These are phyloP conservation scores for Vitis cinerea DNA, from an alignment of 164 flowering plant species.

Conservation along the genomic window DNA sequence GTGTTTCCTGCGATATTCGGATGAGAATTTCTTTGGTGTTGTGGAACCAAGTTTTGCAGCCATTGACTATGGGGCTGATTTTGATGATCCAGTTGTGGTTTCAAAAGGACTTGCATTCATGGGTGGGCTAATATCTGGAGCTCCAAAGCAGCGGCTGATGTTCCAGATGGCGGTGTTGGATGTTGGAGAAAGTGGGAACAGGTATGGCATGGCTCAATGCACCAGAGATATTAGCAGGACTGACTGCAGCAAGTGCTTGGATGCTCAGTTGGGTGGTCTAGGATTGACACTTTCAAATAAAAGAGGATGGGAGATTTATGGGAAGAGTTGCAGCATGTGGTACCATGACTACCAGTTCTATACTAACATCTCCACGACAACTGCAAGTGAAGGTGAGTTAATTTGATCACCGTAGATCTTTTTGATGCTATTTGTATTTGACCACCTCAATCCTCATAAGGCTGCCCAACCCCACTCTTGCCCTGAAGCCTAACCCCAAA, in stretches of 20 bases:
- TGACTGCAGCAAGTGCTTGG: slow-evolving; percentile 22
- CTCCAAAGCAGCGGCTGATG: slow-evolving; percentile 14
- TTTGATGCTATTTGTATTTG: neutral
- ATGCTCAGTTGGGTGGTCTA: slow-evolving; percentile 1
- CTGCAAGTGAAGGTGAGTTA: slow-evolving; percentile 8
- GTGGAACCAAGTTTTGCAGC: slow-evolving; percentile 3
- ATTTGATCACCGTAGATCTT: neutral
- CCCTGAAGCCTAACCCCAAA: too few relatives aligned
- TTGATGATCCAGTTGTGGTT: slow-evolving; percentile 12
- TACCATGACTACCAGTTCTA: slow-evolving; percentile 22
- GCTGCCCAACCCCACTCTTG: too few relatives aligned
- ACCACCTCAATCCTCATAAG: too few relatives aligned
- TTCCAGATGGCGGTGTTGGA: slow-evolving; percentile 14
- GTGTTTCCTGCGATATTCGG: slow-evolving; percentile 26
- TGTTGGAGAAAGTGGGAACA: slow-evolving; percentile 23
- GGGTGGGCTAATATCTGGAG: slow-evolving; percentile 11
- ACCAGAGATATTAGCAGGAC: slow-evolving; percentile 17
- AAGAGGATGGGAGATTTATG: slow-evolving; percentile 19
- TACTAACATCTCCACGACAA: slow-evolving; percentile 3
- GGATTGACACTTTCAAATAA: slow-evolving; percentile 2
- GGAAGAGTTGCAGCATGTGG: slow-evolving; percentile 21
- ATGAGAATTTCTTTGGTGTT: slow-evolving; percentile 17
- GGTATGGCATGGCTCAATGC: slow-evolving; percentile 34
- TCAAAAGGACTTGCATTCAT: slow-evolving; percentile 14
- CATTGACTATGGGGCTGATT: neutral